Evolutionary conservation across 2,329 filamentous ascomycete genomes (phyloP), one percentile per base, ranked within the genome.

Genomic region (Beauveria sp.): DNA sequence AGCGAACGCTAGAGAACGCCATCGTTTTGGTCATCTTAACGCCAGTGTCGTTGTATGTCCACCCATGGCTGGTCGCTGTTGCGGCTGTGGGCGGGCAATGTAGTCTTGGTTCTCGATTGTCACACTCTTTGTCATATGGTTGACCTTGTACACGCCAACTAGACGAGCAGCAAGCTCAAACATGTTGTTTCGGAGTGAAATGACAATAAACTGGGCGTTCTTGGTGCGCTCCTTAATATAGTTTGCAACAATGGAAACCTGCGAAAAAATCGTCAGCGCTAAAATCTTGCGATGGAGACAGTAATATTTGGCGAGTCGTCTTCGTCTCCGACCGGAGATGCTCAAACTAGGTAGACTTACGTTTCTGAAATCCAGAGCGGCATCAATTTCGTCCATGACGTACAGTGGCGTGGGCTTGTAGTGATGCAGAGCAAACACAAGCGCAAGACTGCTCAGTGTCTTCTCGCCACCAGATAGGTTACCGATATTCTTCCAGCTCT

Each of bases 381-480:
- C 95, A 76, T 99, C 95, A 74, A 99, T 99, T 79, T 99, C 95
- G 77, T 99, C 95, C 95, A 99, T 99, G 69, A 99, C 95, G 74
- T 99, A 99, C 65, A 99, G 76, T 59, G 95, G 95, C 64, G 95
- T 99, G 10, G 95, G 95, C 79, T 96, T 96, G 76, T 97, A 99
- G 73, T 98, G 93, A 75, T 99, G 95, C 69, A 99, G 77, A 34
- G 95, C 95, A 80, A 99, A 99, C n/a, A 99, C 95, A 62, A 99
- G 79, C 24, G 95, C 95, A 75, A 99, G 77, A 75, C 89, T 93
- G 67, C 90, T 95, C 65, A 99, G 78, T 43, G 95, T 99, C 85
- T 99, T 99, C 78, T 99, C 95, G 65, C 95, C 95, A 80, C 95
- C 95, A 38, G 89, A 93, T 68, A 99, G 74, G 74, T 99, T 98